Base-by-base conservation (phyloP, 768 basidiomycete species). In the Floccularia luteovirens region DNA sequence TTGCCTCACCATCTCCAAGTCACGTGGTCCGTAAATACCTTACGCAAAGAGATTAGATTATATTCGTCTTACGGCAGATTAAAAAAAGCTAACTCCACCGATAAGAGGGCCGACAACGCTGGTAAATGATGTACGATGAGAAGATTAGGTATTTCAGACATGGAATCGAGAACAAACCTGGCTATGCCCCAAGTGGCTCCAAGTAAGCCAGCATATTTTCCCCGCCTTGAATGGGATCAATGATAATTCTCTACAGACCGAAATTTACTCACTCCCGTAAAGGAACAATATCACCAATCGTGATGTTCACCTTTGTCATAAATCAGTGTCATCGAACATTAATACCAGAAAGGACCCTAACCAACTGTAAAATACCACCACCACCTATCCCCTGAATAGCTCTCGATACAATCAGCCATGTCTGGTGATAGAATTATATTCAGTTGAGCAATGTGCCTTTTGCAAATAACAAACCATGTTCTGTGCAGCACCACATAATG, bases 381-480 rank as follows among this genome's bases (percentile, higher is more conserved):
- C 85, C 86, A 19, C 89, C 89, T 22, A 90, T 77, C 6, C 89
- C 89, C 54, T 90, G 89, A 2, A 92, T 63, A 2, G 85, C 88
- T 47, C 89, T 75, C 31, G 73, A 74, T 0, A 84, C 67, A 24
- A 89, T 77, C 12, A 92, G 62, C 89, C 84, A 87, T 2, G 64
- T 70, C 69, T 70, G 43, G 12, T 33, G 27, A 38, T 32, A n/a
- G 36, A 11, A 6, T 19, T 22, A 24, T 34, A n/a, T 33, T 20
- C 21, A 8, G 19, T 14, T 28, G 11, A 5, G 40, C 38, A 31
- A 24, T 14, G 14, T 14, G 2, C 21, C 12, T 23, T 36, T 38
- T 14, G 21, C 30, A 8, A 20, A 34, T 13, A 28, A 53, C 54
- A 41, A 44, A 70, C 69, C 75, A 90, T 82, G 41, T 39, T 77